Evolutionary conservation across 352 stramenopile species (phyloP), one percentile per base, ranked within the genome.

Genomic region (Phytopythium chamaehyphon): DNA sequence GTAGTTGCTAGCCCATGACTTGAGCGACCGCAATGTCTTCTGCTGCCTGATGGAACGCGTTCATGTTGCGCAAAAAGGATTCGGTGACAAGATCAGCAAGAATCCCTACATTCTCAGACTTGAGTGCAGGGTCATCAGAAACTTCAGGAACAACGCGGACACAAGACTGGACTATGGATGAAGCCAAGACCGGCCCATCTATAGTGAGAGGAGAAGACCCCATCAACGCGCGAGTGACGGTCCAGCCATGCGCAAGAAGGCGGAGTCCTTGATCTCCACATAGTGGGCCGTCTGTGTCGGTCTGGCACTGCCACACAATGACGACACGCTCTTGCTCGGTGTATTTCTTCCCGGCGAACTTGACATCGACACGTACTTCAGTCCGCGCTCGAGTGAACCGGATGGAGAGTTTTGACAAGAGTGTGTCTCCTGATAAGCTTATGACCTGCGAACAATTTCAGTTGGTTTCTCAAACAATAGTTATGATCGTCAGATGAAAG

Each of bases 221-320:
- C 16, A 6, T 14, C 6, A 15, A 21, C 3, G 21, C 31, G 11
- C 33, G 31, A 39, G 68, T 46, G 47, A 72, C 54, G 10, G 55
- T 72, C 51, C 53, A 68, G 18, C 63, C 63, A 10, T 42, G 44
- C 7, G 61, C 51, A 28, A 62, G 45, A 21, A 71, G 57, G 5
- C 52, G 37, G 6, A 69, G 31, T 26, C 61, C 47, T 57, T 47
- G 6, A 33, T 45, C 21, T 22, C 48, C 14, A 57, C 59, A 36
- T 6, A 48, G 40, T 46, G 39, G 23, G 37, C 47, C 18, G 54
- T 33, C 47, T 0, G 61, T 58, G 22, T 64, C 55, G 19, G 59
- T 28, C 10, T 63, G 39, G 2, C 40, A 51, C 1, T 49, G 40
- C 61, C 55, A 69, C 7, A 69, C 47, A 10, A 69, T 35, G 6